These are phyloP conservation scores for Casuarina equisetifolia DNA, from an alignment of 306 rosid species.

Conservation along the genomic window DNA sequence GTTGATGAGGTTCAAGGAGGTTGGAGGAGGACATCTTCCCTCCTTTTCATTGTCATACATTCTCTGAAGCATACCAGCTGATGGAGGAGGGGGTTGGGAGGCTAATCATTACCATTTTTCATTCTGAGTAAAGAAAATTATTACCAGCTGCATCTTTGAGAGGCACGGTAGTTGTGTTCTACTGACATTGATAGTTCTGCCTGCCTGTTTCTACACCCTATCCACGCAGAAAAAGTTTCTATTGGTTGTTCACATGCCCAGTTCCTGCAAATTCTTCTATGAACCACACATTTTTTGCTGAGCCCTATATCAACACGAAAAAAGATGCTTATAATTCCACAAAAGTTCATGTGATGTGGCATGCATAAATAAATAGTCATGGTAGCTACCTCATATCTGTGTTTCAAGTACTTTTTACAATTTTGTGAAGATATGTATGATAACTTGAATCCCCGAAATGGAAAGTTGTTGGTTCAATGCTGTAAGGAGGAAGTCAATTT, in stretches of 20 bases:
- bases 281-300: neutral
- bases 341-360: neutral
- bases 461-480: neutral
- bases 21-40: conserved; percentile 21
- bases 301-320: neutral
- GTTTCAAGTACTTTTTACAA: neutral
- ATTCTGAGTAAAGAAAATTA: neutral
- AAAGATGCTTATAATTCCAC: neutral
- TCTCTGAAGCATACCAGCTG: neutral
- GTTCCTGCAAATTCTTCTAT: neutral
- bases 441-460: neutral
- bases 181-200: too few relatives aligned
- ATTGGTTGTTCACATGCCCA: neutral
- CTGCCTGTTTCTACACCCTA: too few relatives aligned
- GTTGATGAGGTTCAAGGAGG: conserved; percentile 7
- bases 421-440: neutral
- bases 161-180: neutral
- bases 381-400: neutral
- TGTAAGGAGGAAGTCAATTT: neutral
- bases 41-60: neutral
- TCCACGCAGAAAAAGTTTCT: neutral
- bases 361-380: neutral
- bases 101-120: neutral
- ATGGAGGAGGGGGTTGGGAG: neutral
- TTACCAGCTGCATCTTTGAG: neutral